Evolutionary conservation across 1,284 basidiomycete genomes (phyloP).

Genomic region (Anthracocystis setariae): DNA sequence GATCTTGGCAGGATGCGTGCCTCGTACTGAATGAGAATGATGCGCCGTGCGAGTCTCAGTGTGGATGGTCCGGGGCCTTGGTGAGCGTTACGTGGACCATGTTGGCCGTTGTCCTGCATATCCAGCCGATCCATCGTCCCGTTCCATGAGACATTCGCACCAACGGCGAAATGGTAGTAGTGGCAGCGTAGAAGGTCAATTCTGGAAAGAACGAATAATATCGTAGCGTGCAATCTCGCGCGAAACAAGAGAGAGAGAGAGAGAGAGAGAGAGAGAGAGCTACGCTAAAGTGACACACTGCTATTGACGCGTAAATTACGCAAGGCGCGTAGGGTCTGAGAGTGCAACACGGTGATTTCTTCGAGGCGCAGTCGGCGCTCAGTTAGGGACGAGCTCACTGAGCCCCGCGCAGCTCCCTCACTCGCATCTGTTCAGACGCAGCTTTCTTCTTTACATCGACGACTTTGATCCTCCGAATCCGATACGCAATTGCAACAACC

Average conservation of each 20-base stretch:
- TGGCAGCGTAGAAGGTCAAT: too few relatives aligned
- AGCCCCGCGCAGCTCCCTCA: too few relatives aligned
- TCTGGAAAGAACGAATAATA: neutral
- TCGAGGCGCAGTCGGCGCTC: conserved; percentile 9
- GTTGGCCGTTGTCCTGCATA: neutral
- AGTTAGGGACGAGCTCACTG: conserved; percentile 11
- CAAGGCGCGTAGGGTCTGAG: conserved; percentile 1
- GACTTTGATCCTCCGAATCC: neutral
- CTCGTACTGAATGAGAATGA: conserved; percentile 40
- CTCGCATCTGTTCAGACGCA: conserved; percentile 2
- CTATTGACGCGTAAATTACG: conserved; percentile 38
- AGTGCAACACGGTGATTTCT: conserved; percentile 34
- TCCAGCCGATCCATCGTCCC: neutral
- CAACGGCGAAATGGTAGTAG: neutral
- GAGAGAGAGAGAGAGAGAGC: too few relatives aligned
- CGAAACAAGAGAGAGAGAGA: conserved; percentile 10
- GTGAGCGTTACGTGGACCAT: neutral
- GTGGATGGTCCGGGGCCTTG: conserved; percentile 32
- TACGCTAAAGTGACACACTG: conserved; percentile 30
- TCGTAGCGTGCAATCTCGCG: conserved; percentile 13
- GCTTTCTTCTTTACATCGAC: conserved; percentile 3
- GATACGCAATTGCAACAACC: neutral
- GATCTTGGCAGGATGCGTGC: conserved; percentile 40
- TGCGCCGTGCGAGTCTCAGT: conserved; percentile 21
- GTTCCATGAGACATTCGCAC: neutral